Evolutionary conservation across 306 rosid species (phyloP).

Genomic region (Cucumis cinereus): DNA sequence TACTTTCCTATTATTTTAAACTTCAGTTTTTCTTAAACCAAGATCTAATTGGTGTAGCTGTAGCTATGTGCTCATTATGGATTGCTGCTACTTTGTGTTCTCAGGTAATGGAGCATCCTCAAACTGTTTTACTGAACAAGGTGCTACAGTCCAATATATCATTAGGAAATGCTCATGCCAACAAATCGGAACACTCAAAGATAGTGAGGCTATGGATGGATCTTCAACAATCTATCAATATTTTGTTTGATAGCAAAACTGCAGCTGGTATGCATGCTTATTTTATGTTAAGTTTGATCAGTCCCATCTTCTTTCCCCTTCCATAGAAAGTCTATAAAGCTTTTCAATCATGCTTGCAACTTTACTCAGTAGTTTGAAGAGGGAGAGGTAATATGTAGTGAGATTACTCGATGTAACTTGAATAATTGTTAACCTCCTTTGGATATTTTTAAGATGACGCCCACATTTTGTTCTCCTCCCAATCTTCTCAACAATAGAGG

Average conservation of each 20-base stretch:
- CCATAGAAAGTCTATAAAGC: too few relatives aligned
- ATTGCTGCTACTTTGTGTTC: slow-evolving; percentile 2
- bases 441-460: too few relatives aligned
- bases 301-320: too few relatives aligned
- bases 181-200: slow-evolving; percentile 25
- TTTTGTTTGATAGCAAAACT: slow-evolving; percentile 64
- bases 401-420: too few relatives aligned
- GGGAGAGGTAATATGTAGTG: too few relatives aligned
- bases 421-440: too few relatives aligned
- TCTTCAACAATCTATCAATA: slow-evolving; percentile 70
- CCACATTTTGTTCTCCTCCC: too few relatives aligned
- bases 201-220: slow-evolving; percentile 55
- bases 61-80: neutral
- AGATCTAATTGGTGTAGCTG: neutral
- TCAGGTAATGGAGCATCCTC: slow-evolving; percentile 89
- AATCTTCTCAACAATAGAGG: too few relatives aligned
- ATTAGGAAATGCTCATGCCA: slow-evolving; percentile 44
- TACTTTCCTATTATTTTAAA: neutral
- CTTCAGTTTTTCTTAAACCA: neutral
- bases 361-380: too few relatives aligned
- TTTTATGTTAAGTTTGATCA: neutral
- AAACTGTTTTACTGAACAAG: slow-evolving; percentile 57
- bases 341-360: too few relatives aligned
- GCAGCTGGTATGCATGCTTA: slow-evolving; percentile 34
- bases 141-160: slow-evolving; percentile 54